Conservation (phyloP, 768 basidiomycete species). For the Leccinum disarticulatum region DNA sequence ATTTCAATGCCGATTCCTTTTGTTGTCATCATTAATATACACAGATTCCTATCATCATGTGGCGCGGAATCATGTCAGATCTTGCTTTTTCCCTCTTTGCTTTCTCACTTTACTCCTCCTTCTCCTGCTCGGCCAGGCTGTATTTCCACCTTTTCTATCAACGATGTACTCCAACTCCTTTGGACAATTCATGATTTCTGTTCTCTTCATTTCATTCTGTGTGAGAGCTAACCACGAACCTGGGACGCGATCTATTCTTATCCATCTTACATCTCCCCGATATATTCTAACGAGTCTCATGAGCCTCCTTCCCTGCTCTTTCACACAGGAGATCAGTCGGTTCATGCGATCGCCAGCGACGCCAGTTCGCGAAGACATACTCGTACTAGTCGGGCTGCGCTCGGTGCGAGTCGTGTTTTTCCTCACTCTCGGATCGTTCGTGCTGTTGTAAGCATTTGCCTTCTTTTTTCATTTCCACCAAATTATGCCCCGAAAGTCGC, state of each 20-base stretch:
- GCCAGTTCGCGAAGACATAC: background rate
- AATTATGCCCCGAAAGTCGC: background rate
- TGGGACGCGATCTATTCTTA: background rate
- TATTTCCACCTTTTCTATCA: conserved; percentile 12
- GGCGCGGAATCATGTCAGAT: conserved; percentile 5
- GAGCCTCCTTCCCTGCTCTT: background rate
- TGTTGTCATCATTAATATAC: conserved; percentile 1
- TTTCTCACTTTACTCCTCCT: conserved; percentile 1
- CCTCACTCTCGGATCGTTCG: background rate
- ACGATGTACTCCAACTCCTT: conserved; percentile 19
- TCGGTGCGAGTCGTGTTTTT: conserved; percentile 4
- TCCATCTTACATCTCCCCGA: background rate
- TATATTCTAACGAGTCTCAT: background rate
- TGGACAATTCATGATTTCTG: conserved; percentile 13
- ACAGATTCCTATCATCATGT: conserved; percentile 5
- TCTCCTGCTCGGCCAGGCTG: conserved; percentile 27
- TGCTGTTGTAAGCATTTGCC: background rate
- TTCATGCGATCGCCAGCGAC: background rate
- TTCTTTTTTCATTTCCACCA: background rate
- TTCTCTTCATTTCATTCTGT: background rate
- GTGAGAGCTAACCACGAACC: conserved; percentile 1
- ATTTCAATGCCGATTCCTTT: conserved; percentile 5
- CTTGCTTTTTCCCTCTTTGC: conserved; percentile 11
- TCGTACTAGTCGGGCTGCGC: background rate
- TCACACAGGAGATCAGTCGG: background rate